phyloP scores from a whole-genome alignment of 2,329 filamentous ascomycete species.

The Fusarium chaquense region DNA sequence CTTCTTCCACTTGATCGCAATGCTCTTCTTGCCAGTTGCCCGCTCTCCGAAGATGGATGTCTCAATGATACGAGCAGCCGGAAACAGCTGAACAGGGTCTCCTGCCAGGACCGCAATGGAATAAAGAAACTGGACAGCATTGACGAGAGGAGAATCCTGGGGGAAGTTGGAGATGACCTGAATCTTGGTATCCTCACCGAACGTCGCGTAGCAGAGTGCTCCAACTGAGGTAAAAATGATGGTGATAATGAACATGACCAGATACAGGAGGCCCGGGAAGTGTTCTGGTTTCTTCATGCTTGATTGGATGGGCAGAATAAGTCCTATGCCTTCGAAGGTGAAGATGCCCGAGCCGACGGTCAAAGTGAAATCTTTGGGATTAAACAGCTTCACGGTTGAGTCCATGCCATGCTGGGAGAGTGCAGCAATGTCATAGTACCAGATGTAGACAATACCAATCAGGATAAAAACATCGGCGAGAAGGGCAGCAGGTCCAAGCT shows the following conservation, averaged over 20 bases:
- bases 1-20: constrained; percentile 80
- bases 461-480: constrained; percentile 79
- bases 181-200: constrained; percentile 75
- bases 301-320: constrained; percentile 81
- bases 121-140: constrained; percentile 80
- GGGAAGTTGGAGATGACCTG: constrained; percentile 83
- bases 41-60: constrained; percentile 73
- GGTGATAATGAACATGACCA: constrained; percentile 80
- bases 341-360: constrained; percentile 81
- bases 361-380: constrained; percentile 74
- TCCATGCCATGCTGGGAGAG: constrained; percentile 69
- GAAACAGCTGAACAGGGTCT: constrained; percentile 80
- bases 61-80: constrained; percentile 78
- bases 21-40: constrained; percentile 73
- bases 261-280: constrained; percentile 73
- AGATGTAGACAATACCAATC: constrained; percentile 78
- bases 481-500: constrained; percentile 75
- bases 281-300: constrained; percentile 78
- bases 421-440: constrained; percentile 73
- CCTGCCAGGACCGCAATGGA: constrained; percentile 79
- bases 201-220: constrained; percentile 79
- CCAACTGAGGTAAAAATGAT: constrained; percentile 79
- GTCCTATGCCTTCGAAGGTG: constrained; percentile 82
- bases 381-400: constrained; percentile 74
- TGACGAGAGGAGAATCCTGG: constrained; percentile 77